These are phyloP conservation scores for Podila verticillata DNA, from an alignment of 192 early-diverging fungal genomes.

Conservation along the genomic window DNA sequence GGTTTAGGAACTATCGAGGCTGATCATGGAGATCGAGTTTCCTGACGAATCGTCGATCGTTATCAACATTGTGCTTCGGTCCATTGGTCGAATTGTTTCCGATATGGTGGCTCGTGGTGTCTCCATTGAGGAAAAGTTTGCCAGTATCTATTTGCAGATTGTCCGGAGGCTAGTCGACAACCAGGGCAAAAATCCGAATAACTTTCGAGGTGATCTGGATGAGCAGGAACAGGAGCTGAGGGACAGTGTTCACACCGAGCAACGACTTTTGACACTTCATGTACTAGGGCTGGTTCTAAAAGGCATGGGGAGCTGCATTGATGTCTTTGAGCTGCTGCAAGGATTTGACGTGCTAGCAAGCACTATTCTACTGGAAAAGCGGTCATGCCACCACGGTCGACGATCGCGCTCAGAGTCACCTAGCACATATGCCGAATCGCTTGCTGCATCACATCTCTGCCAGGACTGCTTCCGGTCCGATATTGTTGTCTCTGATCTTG, in stretches of 20 bases:
- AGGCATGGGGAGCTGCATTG: conserved; percentile 30
- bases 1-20: conserved; percentile 42
- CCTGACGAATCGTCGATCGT: conserved; percentile 38
- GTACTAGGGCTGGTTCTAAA: conserved; percentile 46
- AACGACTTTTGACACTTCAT: conserved; percentile 43
- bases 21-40: conserved; percentile 48
- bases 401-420: conserved; percentile 5
- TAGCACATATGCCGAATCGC: conserved; percentile 20
- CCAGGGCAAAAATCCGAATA: neutral
- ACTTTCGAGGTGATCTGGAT: neutral
- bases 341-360: conserved; percentile 47
- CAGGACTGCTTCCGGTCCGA: conserved; percentile 45
- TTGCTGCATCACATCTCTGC: conserved; percentile 24
- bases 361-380: conserved; percentile 35
- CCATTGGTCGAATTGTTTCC: conserved; percentile 38
- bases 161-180: conserved; percentile 43
- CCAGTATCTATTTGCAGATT: conserved; percentile 51
- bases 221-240: conserved; percentile 41
- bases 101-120: conserved; percentile 46
- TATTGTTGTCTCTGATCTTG: conserved; percentile 49
- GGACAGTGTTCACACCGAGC: conserved; percentile 47
- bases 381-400: conserved; percentile 27
- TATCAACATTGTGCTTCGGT: conserved; percentile 50
- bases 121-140: conserved; percentile 40
- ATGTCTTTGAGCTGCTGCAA: conserved; percentile 48